Conservation (phyloP, 1,139 yeast species). For the Yamadazyma taylorii region DNA sequence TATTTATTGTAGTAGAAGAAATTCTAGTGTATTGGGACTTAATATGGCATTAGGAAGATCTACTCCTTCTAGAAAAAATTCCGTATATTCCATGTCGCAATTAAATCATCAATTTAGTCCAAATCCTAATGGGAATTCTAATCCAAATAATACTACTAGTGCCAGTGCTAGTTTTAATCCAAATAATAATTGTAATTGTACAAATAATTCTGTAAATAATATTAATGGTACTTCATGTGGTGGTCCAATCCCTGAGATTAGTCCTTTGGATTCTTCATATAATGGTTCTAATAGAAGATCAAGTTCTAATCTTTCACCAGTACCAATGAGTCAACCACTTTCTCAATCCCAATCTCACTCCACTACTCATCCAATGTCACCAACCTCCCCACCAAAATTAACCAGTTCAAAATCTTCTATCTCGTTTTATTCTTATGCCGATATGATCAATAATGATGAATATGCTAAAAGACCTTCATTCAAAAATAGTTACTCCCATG, state of each 20-base stretch:
- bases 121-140: neutral
- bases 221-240: neutral
- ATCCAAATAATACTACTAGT: neutral
- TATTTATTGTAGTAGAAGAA: slow-evolving; percentile 60
- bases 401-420: slow-evolving; percentile 49
- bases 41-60: slow-evolving; percentile 61
- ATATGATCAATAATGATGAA: slow-evolving; percentile 67
- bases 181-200: neutral
- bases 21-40: slow-evolving; percentile 56
- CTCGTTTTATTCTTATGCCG: slow-evolving; percentile 78
- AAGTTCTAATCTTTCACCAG: slow-evolving; percentile 1
- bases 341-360: slow-evolving; percentile 1
- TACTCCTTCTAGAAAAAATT: slow-evolving; percentile 43
- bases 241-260: slow-evolving; percentile 6
- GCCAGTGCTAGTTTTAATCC: neutral
- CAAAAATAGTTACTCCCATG: slow-evolving; percentile 33
- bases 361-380: slow-evolving; percentile 17
- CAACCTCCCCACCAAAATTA: slow-evolving; percentile 42
- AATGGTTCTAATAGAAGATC: neutral
- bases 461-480: slow-evolving; percentile 58
- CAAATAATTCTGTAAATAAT: slow-evolving; percentile 1
- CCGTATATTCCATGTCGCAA: slow-evolving; percentile 34
- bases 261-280: neutral
- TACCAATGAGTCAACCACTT: slow-evolving; percentile 8
- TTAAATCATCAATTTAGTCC: slow-evolving; percentile 12